Base-by-base conservation (phyloP, 108 stramenopile species). In the Pseudonitzschia delicatissima region DNA sequence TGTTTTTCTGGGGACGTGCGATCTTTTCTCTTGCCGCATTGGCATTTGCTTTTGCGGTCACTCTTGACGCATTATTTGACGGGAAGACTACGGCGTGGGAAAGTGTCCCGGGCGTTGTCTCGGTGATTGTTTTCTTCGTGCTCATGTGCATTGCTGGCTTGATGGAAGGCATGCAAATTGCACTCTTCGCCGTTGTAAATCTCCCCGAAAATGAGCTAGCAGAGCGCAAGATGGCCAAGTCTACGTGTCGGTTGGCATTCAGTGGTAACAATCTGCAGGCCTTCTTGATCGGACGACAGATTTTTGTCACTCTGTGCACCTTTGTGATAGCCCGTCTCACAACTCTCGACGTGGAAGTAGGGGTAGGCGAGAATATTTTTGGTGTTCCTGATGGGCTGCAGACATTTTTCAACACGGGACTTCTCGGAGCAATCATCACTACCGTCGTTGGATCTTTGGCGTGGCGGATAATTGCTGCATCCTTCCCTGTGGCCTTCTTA, bases 91-190 rank as follows among this genome's bases (percentile, higher is more conserved):
- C 77, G 57, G 79, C 79, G 75, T 81, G 74, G 78, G 69, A 62
- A 15, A 81, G 83, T 50, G 78, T 86, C 35, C 82, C 90, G 11
- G 35, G 45, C 15, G 28, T n/a, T 2, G 72, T 74, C 55, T 62
- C 87, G 4, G 69, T 90, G 28, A 48, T 89, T 57, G 49, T 93
- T 17, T 85, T 93, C 69, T 78, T 90, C 57, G 62, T 88, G 53
- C 73, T 93, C 50, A 80, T 87, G 81, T 60, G 64, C 45, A 45
- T 91, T 39, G 86, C 87, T 48, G 92, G 92, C 74, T 76, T 87
- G 73, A 65, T 93, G 49, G 92, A 93, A 74, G 92, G 84, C 42
- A 90, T 90, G 85, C 92, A 93, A 60, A 90, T 93, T 77, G 92
- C 92, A 45, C 73, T 85, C 58, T 93, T 90, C 57, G 80, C 89